A percentile compares a stretch with the other conserved stretches of the same genome.
phyloP scores from a whole-genome alignment of 2,329 filamentous ascomycete genomes.

The Purpureocillium takamizusanense region DNA sequence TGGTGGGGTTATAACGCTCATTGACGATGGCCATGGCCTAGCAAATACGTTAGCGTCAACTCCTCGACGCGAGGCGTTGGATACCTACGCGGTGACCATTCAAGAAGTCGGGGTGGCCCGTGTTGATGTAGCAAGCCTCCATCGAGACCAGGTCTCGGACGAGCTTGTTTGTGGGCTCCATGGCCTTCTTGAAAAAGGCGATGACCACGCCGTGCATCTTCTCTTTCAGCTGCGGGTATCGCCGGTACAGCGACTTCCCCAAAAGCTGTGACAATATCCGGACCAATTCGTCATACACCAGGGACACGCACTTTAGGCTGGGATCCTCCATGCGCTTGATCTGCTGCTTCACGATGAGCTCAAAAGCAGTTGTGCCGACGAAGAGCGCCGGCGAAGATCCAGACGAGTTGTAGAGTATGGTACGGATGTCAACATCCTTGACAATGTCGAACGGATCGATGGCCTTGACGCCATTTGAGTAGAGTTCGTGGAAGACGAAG shows the following conservation, averaged over 20 bases:
- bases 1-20: conserved; percentile 71
- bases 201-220: conserved; percentile 93
- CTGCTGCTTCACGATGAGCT: conserved; percentile 96
- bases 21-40: conserved; percentile 96
- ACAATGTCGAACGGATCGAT: conserved; percentile 96
- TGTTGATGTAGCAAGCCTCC: conserved; percentile 98
- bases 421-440: conserved; percentile 96
- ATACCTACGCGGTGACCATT: conserved; percentile 75
- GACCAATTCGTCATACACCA: conserved; percentile 96
- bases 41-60: conserved; percentile 4
- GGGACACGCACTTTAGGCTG: conserved; percentile 90
- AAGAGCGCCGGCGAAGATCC: conserved; percentile 94
- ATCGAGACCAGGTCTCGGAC: conserved; percentile 88
- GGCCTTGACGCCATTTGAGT: conserved; percentile 94
- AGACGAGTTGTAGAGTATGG: conserved; percentile 97
- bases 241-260: conserved; percentile 78
- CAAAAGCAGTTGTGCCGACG: conserved; percentile 95
- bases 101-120: conserved; percentile 93
- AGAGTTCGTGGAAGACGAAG: conserved; percentile 98
- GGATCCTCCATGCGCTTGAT: conserved; percentile 95
- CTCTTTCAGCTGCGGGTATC: conserved; percentile 92
- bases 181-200: conserved; percentile 91
- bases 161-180: conserved; percentile 97
- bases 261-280: conserved; percentile 88
- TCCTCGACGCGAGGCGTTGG: not conserved